Evolutionary conservation across 2,329 filamentous ascomycete species (phyloP).

Genomic region (Microcera coccophila): DNA sequence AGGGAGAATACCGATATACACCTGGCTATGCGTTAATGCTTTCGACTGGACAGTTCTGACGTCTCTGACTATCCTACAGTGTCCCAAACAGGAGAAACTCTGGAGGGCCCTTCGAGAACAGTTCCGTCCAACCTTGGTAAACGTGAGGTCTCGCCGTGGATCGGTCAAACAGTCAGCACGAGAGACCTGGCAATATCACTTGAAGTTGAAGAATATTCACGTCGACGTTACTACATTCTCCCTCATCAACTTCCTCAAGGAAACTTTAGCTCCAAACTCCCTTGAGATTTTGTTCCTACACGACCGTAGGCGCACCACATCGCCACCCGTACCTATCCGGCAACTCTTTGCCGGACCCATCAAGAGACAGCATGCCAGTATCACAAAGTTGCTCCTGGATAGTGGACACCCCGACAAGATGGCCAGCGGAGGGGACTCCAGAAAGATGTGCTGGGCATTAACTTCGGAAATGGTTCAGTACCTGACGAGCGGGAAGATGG

Average conservation of each 20-base stretch:
- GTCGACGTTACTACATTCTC: constrained; percentile 12
- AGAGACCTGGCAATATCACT: constrained; percentile 7
- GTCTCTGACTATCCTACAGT: constrained; percentile 11
- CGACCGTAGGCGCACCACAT: constrained; percentile 7
- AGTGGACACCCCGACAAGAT: constrained; percentile 8
- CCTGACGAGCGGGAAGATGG: constrained; percentile 13
- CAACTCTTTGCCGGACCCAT: constrained; percentile 8
- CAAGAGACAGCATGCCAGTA: constrained; percentile 13
- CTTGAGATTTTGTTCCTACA: constrained; percentile 13
- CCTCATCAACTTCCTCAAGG: constrained; percentile 11
- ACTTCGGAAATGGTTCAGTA: constrained; percentile 10
- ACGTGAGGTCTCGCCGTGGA: constrained; percentile 3
- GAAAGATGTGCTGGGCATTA: constrained; percentile 11
- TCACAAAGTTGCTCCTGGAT: constrained; percentile 14
- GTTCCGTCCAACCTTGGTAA: constrained; percentile 7
- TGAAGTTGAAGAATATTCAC: constrained; percentile 11
- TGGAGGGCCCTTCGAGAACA: constrained; percentile 9
- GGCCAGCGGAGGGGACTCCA: constrained; percentile 1
- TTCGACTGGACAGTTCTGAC: constrained; percentile 15
- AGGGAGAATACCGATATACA: constrained; percentile 9
- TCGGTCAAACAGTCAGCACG: constrained; percentile 2
- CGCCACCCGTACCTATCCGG: constrained; percentile 8
- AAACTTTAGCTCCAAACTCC: constrained; percentile 12
- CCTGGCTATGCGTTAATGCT: constrained; percentile 7
- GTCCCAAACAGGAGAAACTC: constrained; percentile 10